Percentiles rank a stretch among this genome's conserved stretches.
Evolutionary conservation across 75 land plant genomes (phyloP).

Genomic region (Picea sitchensis): DNA sequence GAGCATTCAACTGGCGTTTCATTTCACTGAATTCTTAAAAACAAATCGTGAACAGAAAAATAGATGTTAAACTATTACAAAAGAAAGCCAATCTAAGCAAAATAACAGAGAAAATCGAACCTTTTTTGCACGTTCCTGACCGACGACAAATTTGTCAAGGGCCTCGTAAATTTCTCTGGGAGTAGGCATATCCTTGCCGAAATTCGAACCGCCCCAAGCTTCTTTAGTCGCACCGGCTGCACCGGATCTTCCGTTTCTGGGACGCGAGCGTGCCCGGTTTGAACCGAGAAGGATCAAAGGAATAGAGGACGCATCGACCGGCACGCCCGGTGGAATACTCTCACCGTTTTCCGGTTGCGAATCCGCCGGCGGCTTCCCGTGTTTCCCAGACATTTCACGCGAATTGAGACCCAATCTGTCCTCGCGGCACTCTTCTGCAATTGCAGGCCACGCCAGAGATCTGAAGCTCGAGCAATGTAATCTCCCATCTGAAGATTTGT

Average conservation of each 20-base stretch:
- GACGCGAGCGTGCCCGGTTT: slow-evolving; percentile 9
- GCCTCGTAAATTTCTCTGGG: slow-evolving; percentile 75
- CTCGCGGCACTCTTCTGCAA: neutral
- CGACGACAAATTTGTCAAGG: slow-evolving; percentile 77
- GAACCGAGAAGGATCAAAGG: slow-evolving; percentile 4
- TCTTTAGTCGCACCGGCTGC: slow-evolving; percentile 34
- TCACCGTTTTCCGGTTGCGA: neutral
- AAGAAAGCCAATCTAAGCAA: no score
- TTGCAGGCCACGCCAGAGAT: neutral
- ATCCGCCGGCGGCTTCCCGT: neutral
- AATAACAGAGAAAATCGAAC: slow-evolving; percentile 12
- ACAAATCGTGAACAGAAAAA: no score
- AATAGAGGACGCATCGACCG: slow-evolving; percentile 1
- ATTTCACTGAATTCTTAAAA: no score
- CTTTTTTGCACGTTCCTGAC: slow-evolving; percentile 83
- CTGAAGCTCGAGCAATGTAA: neutral
- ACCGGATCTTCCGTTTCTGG: slow-evolving; percentile 30
- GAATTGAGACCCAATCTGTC: neutral
- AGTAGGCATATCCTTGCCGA: slow-evolving; percentile 65
- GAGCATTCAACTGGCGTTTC: no score
- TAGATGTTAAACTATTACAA: no score
- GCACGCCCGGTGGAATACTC: neutral
- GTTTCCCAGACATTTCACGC: no score
- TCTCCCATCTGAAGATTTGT: neutral
- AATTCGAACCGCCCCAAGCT: slow-evolving; percentile 66